phyloP scores from a whole-genome alignment of 331 rosid genomes.

The Rhamnella rubrinervis region DNA sequence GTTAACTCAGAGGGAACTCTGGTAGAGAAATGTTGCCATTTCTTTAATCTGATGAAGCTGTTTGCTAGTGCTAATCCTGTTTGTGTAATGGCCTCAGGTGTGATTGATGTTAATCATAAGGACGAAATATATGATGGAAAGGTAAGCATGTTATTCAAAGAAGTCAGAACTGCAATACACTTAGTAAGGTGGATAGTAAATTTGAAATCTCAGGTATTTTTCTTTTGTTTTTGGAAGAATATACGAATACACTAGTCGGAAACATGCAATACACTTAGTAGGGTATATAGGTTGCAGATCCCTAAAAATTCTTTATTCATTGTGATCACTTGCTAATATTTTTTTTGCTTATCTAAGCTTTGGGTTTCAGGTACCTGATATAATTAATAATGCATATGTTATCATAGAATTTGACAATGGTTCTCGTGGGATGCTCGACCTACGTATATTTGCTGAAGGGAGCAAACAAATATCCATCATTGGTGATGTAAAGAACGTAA shows the following conservation, averaged over 20 bases:
- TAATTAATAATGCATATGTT: constrained; percentile 87
- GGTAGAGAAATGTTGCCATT: constrained; percentile 98
- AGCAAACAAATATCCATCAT: constrained; percentile 91
- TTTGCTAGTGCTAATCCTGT: constrained; percentile 89
- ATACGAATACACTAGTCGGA: too few species aligned
- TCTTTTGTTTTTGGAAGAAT: neutral
- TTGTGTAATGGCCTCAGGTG: constrained; percentile 96
- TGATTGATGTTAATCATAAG: constrained; percentile 90
- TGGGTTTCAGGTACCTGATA: constrained; percentile 76
- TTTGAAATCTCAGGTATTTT: neutral
- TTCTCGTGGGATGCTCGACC: constrained; percentile 93
- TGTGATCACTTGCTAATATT: neutral
- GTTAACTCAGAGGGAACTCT: constrained; percentile 85
- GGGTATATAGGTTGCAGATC: too few species aligned
- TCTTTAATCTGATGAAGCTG: constrained; percentile 93
- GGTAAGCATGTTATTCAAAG: constrained; percentile 35
- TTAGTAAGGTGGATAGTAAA: too few species aligned
- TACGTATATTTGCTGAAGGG: constrained; percentile 98
- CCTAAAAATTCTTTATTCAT: neutral
- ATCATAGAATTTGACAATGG: constrained; percentile 89
- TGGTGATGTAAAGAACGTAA: constrained; percentile 87
- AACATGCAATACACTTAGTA: too few species aligned
- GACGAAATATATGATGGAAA: constrained; percentile 89
- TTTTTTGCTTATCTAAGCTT: constrained; percentile 10
- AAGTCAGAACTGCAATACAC: neutral